These are phyloP conservation scores for Sphagnum magellanicum DNA, from an alignment of 228 moss, liverwort and hornwort species.

Conservation along the genomic window DNA sequence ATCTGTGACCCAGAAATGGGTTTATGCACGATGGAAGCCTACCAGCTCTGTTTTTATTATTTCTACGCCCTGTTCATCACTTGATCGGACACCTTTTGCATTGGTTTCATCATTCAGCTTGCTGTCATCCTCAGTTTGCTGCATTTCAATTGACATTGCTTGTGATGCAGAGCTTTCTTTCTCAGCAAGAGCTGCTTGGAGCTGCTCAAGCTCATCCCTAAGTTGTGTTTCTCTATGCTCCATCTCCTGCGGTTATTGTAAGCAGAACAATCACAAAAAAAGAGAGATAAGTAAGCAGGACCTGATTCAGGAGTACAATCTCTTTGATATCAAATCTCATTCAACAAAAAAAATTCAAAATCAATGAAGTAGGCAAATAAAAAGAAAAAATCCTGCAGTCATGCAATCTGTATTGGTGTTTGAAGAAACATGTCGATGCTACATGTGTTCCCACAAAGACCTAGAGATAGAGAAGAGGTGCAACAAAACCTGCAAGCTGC, in stretches of 20 bases:
- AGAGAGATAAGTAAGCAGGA: too few species aligned
- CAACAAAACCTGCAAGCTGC: slow-evolving; percentile 37
- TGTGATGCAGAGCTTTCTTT: slow-evolving; percentile 36
- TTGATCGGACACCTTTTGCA: slow-evolving; percentile 13
- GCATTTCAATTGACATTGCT: slow-evolving; percentile 12
- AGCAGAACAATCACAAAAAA: too few species aligned
- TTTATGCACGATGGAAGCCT: slow-evolving; percentile 5
- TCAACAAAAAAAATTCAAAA: too few species aligned
- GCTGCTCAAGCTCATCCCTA: slow-evolving; percentile 43
- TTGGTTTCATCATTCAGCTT: slow-evolving; percentile 18
- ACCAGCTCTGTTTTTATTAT: slow-evolving; percentile 62
- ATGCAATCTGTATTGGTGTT: too few species aligned
- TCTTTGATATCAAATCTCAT: too few species aligned
- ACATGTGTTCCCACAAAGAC: background rate
- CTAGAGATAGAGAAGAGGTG: background rate
- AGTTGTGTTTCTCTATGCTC: slow-evolving; percentile 44
- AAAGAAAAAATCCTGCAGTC: too few species aligned
- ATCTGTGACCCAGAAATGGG: too few species aligned
- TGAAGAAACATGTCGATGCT: too few species aligned
- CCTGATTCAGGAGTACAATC: too few species aligned
- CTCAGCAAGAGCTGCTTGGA: slow-evolving; percentile 46
- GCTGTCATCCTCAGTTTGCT: slow-evolving; percentile 21
- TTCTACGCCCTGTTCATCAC: slow-evolving; percentile 35
- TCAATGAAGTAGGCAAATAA: too few species aligned
- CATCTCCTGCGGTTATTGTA: slow-evolving; percentile 32